These are phyloP conservation scores for Podospora comata DNA, from an alignment of 495 filamentous ascomycete species.

Conservation along the genomic window DNA sequence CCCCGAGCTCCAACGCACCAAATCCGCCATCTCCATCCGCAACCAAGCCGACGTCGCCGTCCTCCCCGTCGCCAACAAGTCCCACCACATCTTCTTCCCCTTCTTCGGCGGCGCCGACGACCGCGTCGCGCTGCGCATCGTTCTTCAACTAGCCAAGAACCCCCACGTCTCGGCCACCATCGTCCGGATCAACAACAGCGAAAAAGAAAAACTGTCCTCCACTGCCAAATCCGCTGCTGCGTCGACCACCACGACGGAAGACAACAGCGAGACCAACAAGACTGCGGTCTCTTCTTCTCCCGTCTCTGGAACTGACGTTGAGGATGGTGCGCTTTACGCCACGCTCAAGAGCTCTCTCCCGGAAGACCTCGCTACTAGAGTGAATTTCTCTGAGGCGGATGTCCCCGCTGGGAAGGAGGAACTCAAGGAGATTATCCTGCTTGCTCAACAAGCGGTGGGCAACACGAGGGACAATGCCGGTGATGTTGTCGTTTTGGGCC, in stretches of 20 bases:
- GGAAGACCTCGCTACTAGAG: conserved; percentile 52
- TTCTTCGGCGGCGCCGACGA: conserved; percentile 88
- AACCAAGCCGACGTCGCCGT: conserved; percentile 46
- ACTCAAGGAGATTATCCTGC: conserved; percentile 27
- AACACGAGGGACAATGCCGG: conserved; percentile 65
- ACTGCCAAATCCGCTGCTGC: neutral
- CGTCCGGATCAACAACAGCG: conserved; percentile 47
- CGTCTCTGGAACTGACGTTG: conserved; percentile 24
- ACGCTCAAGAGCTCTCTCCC: conserved; percentile 62
- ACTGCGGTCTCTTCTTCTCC: conserved; percentile 7
- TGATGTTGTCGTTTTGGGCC: conserved; percentile 74
- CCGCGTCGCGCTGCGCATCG: conserved; percentile 71
- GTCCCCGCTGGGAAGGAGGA: conserved; percentile 27
- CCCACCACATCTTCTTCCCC: conserved; percentile 83
- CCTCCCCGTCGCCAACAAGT: conserved; percentile 56
- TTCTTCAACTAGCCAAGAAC: conserved; percentile 76
- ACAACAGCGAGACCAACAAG: conserved; percentile 23
- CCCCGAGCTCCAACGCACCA: conserved; percentile 42
- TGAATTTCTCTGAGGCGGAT: conserved; percentile 53
- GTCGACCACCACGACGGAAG: conserved; percentile 21
- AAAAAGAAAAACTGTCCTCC: conserved; percentile 17
- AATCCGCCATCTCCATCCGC: conserved; percentile 58
- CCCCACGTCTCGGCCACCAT: conserved; percentile 72
- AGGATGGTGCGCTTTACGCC: conserved; percentile 62
- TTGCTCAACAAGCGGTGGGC: conserved; percentile 60